Conservation (phyloP, 2,329 filamentous ascomycete genomes). For the Trichoderma lentiforme region DNA sequence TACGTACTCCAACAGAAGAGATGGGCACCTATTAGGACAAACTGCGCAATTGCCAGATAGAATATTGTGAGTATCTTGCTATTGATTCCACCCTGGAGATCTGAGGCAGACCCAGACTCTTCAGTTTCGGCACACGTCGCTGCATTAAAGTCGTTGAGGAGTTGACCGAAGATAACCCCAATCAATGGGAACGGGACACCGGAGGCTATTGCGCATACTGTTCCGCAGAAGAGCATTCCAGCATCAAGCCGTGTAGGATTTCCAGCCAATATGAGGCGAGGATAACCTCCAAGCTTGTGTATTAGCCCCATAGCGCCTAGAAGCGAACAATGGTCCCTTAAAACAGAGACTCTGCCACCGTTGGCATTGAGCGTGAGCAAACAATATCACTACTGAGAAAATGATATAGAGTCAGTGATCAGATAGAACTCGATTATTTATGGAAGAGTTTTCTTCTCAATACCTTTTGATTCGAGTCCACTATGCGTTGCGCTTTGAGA, state of each 20-base stretch:
- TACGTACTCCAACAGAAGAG: constrained; percentile 57
- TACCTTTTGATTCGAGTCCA: background rate
- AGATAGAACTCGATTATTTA: background rate
- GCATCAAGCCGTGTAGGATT: constrained; percentile 22
- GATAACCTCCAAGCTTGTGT: background rate
- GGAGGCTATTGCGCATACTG: constrained; percentile 22
- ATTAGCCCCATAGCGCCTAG: background rate
- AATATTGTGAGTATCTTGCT: constrained; percentile 53
- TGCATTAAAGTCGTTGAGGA: constrained; percentile 52
- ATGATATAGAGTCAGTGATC: background rate
- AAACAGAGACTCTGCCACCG: background rate
- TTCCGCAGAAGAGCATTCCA: constrained; percentile 19
- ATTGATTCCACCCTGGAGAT: constrained; percentile 36
- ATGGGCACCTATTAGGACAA: constrained; percentile 56
- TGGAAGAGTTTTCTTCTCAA: background rate
- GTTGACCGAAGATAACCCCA: constrained; percentile 53
- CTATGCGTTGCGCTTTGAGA: background rate
- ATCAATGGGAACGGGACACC: constrained; percentile 55
- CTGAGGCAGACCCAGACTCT: constrained; percentile 22
- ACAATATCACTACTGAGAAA: background rate
- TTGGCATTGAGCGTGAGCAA: background rate
- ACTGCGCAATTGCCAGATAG: constrained; percentile 57
- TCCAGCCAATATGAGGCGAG: background rate
- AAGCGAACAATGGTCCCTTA: background rate
- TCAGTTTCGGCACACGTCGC: constrained; percentile 39